Percentiles rank a stretch among this genome's conserved stretches.
Evolutionary conservation across 768 basidiomycete species (phyloP).

Genomic region (Tulasnella sp.): DNA sequence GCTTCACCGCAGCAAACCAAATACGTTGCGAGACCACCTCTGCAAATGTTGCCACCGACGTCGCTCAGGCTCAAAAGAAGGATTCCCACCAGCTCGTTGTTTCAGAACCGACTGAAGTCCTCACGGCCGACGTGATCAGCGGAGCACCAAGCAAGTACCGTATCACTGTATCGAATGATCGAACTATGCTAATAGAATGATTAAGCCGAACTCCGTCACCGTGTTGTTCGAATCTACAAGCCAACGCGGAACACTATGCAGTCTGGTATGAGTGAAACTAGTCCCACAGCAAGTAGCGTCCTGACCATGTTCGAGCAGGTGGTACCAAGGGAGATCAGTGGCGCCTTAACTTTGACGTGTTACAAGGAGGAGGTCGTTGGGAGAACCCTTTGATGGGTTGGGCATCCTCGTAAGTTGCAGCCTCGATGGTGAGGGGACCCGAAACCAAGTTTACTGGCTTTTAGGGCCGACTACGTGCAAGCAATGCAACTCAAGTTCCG

Average conservation of each 20-base stretch:
- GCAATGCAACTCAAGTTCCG: conserved; percentile 74
- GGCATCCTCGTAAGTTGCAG: conserved; percentile 87
- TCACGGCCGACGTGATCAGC: conserved; percentile 72
- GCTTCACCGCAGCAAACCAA: neutral
- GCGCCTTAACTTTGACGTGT: conserved; percentile 88
- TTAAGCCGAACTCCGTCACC: conserved; percentile 71
- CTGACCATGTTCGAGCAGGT: neutral
- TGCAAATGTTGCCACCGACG: neutral
- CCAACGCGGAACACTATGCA: conserved; percentile 93
- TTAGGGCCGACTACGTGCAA: conserved; percentile 92
- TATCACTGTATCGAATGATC: neutral
- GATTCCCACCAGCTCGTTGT: conserved; percentile 8
- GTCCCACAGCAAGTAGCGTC: neutral
- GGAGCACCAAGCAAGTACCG: conserved; percentile 64
- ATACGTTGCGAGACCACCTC: conserved; percentile 3
- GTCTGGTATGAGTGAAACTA: conserved; percentile 40
- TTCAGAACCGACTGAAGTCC: conserved; percentile 36
- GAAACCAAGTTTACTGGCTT: neutral
- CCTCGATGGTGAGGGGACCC: neutral
- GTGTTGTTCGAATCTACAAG: conserved; percentile 83
- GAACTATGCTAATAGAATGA: neutral
- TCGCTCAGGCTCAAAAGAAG: conserved; percentile 3
- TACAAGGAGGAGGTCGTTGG: conserved; percentile 88
- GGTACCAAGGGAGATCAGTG: conserved; percentile 75
- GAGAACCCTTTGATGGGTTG: conserved; percentile 98